These are phyloP conservation scores for Penicillium sp. DNA, from an alignment of 2,329 filamentous ascomycete species.

Conservation along the genomic window DNA sequence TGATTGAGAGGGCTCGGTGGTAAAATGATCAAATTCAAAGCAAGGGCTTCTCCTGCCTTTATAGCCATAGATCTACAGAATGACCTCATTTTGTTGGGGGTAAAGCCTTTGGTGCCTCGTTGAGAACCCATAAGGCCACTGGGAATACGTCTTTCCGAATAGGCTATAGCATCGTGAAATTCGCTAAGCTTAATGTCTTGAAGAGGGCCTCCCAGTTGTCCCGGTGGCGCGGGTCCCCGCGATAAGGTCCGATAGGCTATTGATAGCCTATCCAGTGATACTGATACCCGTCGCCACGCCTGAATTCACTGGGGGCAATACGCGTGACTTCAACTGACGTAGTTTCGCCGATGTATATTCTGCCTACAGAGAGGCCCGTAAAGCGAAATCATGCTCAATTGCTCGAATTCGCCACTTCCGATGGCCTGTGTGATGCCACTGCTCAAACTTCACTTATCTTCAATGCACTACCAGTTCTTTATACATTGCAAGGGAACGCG, in stretches of 20 bases:
- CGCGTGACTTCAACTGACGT: not conserved
- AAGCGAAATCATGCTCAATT: not conserved
- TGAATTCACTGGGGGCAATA: not conserved
- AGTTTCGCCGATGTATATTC: not conserved
- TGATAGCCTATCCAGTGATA: conserved; percentile 10
- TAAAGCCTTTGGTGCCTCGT: no score
- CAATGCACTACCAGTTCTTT: not conserved
- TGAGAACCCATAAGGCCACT: not conserved
- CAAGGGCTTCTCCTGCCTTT: not conserved
- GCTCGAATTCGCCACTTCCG: not conserved
- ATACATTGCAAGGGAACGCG: not conserved
- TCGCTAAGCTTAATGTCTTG: not conserved
- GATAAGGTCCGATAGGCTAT: conserved; percentile 7
- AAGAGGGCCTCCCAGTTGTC: not conserved
- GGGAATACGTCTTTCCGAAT: not conserved
- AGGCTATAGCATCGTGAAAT: not conserved
- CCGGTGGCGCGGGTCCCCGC: not conserved
- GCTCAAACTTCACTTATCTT: not conserved
- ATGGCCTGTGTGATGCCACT: not conserved
- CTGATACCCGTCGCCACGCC: not conserved
- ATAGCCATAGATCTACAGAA: not conserved
- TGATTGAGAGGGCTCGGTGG: not conserved
- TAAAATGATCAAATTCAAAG: not conserved
- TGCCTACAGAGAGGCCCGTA: not conserved
- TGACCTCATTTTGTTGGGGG: not conserved